Evolutionary conservation across 2,329 filamentous ascomycete species (phyloP), one percentile per base, ranked within the genome.

Genomic region (Penicillium brasilianum): DNA sequence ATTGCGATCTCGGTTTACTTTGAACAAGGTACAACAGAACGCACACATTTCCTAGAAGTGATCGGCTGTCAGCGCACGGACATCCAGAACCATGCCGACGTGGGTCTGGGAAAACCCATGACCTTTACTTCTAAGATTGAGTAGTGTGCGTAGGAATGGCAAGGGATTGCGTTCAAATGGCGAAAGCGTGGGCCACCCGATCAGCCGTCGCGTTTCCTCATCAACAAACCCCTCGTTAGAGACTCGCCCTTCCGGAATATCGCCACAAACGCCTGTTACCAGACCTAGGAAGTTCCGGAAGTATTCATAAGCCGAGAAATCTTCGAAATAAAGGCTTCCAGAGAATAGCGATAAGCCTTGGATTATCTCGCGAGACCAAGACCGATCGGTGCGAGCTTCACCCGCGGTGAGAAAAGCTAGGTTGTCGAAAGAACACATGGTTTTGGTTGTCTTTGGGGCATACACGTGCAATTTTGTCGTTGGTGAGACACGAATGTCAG

Each of bases 281-380:
- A 72, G 62, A 58, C 65, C 60, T n/a, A 69, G 58, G 18, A 69
- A 67, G 8, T 57, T 20, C 11, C 60, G 58, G 44, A 67, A 61
- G n/a, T 59, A 18, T 22, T 63, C 25, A 44, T 91, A 92, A 53
- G 89, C 82, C 0, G 76, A 61, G 46, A 80, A 84, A 0, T 78
- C 80, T 0, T 72, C 72, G 14, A 91, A 78, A 65, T 90, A 91
- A 0, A 91, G 78, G 56, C 89, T 87, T 0, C 89, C 89, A 0
- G 89, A 79, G 57, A 92, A 91, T 0, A 91, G 72, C 43, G 88
- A 88, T 0, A 91, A 78, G 55, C 85, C 78, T 1, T 77, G 48
- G 22, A 51, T 25, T n/a, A 50, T 72, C 3, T 58, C 57, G 3
- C 39, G 39, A 11, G 56, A 34, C 46, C 25, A 51, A 7, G 44